Evolutionary conservation across 257 asterid species (phyloP), one percentile per base, ranked within the genome.

Genomic region (Paulownia fortunei): DNA sequence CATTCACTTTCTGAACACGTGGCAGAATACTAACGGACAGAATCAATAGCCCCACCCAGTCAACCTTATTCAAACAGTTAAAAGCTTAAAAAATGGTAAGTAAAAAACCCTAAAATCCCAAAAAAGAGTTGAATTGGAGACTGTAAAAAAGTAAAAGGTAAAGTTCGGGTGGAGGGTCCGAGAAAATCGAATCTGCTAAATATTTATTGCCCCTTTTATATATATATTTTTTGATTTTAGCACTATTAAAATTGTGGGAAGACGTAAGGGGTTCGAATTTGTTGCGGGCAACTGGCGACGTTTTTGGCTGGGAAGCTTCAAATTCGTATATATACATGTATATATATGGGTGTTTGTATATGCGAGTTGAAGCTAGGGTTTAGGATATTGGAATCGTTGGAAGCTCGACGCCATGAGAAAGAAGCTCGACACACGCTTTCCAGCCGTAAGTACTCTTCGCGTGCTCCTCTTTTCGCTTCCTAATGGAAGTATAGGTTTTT

Each of bases 381-480:
- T 69, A 73, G 74, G 77, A 80, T 24, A 71, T 81, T 80, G 52
- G 68, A 44, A 55, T 70, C 58, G 74, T 44, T 26, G 23, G n/a
- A 60, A 63, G 78, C 18, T 79, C 69, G 76, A 58, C 63, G 85
- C 81, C 83, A 90, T 90, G 96, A 88, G 83, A 78, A 90, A 87
- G 90, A 90, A 81, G 83, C 96, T 90, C 32, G 92, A 87, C 69
- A 88, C 96, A 26, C 90, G 96, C 30, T 90, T 90, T 76, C 96
- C 96, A 32, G 93, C 96, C n/a, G 96, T 90, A 82, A 85, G 89
- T 76, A 15, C 18, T 64, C 24, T 12, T 56, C 64, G 8, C 44
- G 19, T 68, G 8, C 51, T 39, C 65, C 26, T 64, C 12, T 56
- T 56, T 23, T n/a, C 21, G 41, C 54, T 52, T 73, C 36, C 2